Base-by-base conservation (phyloP, 352 stramenopile species). In the Hyphochytrium catenoides region DNA sequence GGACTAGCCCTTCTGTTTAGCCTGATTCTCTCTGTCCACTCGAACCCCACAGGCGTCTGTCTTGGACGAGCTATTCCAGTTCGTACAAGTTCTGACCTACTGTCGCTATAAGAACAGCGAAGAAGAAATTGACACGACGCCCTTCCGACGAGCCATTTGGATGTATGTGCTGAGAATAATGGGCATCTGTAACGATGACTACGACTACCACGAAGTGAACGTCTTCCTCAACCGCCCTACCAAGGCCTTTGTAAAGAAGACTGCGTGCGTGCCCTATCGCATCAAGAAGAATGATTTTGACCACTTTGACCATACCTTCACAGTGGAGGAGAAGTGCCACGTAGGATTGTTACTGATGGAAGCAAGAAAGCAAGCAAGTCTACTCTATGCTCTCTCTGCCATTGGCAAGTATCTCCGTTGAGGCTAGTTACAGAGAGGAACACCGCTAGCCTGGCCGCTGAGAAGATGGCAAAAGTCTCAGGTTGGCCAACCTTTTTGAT, bases 111-210 rank as follows among this genome's bases (percentile, higher is more conserved):
- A 67, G 20, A 26, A 41, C 4, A 18, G 12, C 34, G 57, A 69
- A 21, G 46, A 59, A 18, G 54, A 50, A 25, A 44, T 81, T 26
- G 67, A 84, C 56, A 84, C 69, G 19, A 63, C 48, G 31, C 64
- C 69, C 30, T 84, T 76, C 48, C 69, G 67, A 15, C 54, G 70
- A 28, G 69, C 69, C 34, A 71, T 84, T 20, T 81, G 69, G 67
- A 79, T 76, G 47, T 84, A 81, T 26, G 67, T 82, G 12, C 69
- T 81, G 41, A 66, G 69, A 37, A 75, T 81, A 46, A 79, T 81
- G 23, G 69, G 69, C 26, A 84, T 84, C 47, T 82, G 66, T 46
- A 64, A 83, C 48, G 69, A 83, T 31, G 69, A 81, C 48, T 83
- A 83, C 39, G 65, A 83, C 48, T 83, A 83, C 46, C 51, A 59